Conservation (phyloP, 345 rosid species). For the Populus davidiana region DNA sequence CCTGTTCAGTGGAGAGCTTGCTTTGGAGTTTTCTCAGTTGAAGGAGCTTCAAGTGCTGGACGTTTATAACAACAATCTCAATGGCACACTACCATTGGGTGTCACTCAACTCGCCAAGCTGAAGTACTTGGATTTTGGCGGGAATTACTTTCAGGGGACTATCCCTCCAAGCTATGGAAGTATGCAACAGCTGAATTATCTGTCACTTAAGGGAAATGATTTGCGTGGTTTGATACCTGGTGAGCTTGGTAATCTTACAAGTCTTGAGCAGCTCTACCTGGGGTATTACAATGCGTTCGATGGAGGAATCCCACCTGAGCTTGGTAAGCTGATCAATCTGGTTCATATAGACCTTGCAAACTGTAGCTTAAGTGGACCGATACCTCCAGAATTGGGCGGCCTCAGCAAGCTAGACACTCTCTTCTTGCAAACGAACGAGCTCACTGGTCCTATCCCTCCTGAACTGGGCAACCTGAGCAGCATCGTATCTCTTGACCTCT, state of each 20-base stretch:
- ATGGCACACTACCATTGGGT: conserved; percentile 46
- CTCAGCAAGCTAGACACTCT: conserved; percentile 49
- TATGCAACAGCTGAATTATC: conserved; percentile 37
- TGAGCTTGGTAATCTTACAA: conserved; percentile 55
- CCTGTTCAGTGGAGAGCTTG: conserved; percentile 43
- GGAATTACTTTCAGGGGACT: conserved; percentile 54
- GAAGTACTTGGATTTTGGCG: conserved; percentile 57
- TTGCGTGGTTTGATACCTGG: conserved; percentile 50
- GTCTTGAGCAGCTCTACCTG: conserved; percentile 48
- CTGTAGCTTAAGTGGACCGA: conserved; percentile 48
- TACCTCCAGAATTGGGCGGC: conserved; percentile 56
- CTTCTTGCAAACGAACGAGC: conserved; percentile 48
- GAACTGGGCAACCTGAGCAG: conserved; percentile 54
- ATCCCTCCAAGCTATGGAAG: conserved; percentile 49
- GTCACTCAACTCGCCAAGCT: conserved; percentile 34
- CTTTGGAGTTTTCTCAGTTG: conserved; percentile 47
- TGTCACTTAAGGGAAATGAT: conserved; percentile 57
- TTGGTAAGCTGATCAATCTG: conserved; percentile 51
- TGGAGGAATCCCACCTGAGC: conserved; percentile 54
- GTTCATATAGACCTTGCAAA: conserved; percentile 53
- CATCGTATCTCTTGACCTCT: conserved; percentile 55
- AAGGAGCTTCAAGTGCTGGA: conserved; percentile 43
- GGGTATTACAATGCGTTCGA: conserved; percentile 57
- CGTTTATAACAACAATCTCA: conserved; percentile 55
- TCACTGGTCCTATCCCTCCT: conserved; percentile 47